Conservation (phyloP, 208 protist genomes). For the Trypanosoma cruzi region DNA sequence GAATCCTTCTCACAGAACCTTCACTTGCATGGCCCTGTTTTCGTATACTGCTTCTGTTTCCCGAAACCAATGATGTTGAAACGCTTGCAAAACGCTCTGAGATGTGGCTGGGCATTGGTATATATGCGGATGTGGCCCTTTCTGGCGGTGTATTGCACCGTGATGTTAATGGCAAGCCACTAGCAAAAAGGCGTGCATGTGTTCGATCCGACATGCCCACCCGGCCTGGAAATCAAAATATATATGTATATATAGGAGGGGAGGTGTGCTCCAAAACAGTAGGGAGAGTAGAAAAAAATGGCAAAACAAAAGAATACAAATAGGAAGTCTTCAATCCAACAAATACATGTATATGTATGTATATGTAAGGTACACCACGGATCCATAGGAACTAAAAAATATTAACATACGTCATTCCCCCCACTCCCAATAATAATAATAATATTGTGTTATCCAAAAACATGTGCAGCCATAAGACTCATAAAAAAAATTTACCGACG, state of each 20-base stretch:
- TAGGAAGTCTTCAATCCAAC: no score
- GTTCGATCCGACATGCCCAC: not conserved
- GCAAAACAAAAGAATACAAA: not conserved
- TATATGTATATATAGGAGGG: not conserved
- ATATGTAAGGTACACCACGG: slow-evolving; percentile 1
- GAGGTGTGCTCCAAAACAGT: not conserved
- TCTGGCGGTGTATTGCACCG: not conserved
- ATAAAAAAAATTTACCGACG: no score
- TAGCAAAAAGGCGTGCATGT: not conserved
- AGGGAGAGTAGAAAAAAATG: not conserved
- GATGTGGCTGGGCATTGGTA: not conserved
- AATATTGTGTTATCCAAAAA: no score
- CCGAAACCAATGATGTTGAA: not conserved
- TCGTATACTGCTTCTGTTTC: not conserved
- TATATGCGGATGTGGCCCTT: not conserved
- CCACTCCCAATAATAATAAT: no score
- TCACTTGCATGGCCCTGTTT: not conserved
- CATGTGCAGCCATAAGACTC: no score
- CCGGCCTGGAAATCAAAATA: not conserved
- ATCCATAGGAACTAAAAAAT: no score
- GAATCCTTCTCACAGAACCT: not conserved
- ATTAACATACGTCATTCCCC: no score
- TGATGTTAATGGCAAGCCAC: not conserved
- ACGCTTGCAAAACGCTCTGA: not conserved
- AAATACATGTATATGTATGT: slow-evolving; percentile 2